phyloP scores from a whole-genome alignment of 306 rosid species.

The Notholithocarpus densiflorus region DNA sequence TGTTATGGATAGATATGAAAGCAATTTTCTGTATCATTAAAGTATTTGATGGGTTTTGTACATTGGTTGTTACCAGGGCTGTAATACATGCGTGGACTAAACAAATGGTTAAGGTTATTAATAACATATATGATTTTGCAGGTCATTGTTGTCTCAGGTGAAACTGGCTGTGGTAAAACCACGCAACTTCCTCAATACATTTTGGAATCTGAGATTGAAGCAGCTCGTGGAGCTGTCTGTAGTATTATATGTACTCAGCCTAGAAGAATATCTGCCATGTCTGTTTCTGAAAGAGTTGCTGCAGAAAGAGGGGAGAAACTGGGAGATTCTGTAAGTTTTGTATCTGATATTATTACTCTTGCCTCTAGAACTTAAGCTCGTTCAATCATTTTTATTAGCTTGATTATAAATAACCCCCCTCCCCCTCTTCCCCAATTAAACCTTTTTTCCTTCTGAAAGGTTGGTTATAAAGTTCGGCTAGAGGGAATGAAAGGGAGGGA shows the following conservation, averaged over 20 bases:
- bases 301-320: slow-evolving; percentile 89
- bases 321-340: slow-evolving; percentile 90
- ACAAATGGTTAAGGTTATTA: neutral
- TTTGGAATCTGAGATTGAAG: slow-evolving; percentile 83
- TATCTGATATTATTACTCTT: neutral
- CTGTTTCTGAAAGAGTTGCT: slow-evolving; percentile 98
- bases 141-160: slow-evolving; percentile 86
- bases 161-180: slow-evolving; percentile 99
- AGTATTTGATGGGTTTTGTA: neutral
- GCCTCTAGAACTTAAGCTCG: neutral
- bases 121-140: slow-evolving; percentile 25
- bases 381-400: neutral
- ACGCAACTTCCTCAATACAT: slow-evolving; percentile 96
- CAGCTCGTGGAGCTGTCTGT: slow-evolving; percentile 71
- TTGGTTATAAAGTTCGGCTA: slow-evolving; percentile 93
- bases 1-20: neutral
- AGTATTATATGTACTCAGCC: slow-evolving; percentile 94
- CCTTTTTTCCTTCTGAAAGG: slow-evolving; percentile 39
- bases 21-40: neutral
- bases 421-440: neutral
- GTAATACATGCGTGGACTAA: neutral
- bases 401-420: neutral
- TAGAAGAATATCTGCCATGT: slow-evolving; percentile 92
- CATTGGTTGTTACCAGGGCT: neutral
- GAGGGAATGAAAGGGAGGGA: slow-evolving; percentile 94